Evolutionary conservation across 1,284 basidiomycete genomes (phyloP).

Genomic region (Cryptococcus deneoformans): DNA sequence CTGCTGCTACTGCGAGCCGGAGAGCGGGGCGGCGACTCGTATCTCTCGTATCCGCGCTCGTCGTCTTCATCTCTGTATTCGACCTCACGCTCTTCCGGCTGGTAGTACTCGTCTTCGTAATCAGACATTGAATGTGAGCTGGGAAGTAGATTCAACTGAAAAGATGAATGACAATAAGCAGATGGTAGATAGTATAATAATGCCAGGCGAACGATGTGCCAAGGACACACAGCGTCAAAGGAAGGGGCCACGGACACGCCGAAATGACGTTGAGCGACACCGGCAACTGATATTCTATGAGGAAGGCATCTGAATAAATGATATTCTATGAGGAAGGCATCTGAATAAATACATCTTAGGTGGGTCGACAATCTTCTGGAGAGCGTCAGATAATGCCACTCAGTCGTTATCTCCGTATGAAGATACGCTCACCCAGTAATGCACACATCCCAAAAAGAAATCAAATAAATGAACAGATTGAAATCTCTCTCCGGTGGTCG

Average conservation of each 20-base stretch:
- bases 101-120: conserved; percentile 8
- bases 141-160: background rate
- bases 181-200: background rate
- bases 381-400: no score
- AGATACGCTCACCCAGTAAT: no score
- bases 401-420: no score
- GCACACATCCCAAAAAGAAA: no score
- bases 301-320: background rate
- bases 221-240: background rate
- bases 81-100: background rate
- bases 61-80: background rate
- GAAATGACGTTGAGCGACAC: background rate
- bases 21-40: background rate
- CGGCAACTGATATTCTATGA: background rate
- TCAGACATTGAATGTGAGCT: conserved; percentile 7
- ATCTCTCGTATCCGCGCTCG: background rate
- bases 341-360: background rate
- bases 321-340: background rate
- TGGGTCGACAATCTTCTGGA: background rate
- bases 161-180: background rate
- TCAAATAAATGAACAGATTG: no score
- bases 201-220: background rate
- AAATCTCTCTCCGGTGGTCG: no score
- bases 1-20: background rate
- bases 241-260: background rate